Percentiles rank a stretch among this genome's conserved stretches.
Conservation (phyloP, 176 grass and related monocot species). For the Canna indica region DNA sequence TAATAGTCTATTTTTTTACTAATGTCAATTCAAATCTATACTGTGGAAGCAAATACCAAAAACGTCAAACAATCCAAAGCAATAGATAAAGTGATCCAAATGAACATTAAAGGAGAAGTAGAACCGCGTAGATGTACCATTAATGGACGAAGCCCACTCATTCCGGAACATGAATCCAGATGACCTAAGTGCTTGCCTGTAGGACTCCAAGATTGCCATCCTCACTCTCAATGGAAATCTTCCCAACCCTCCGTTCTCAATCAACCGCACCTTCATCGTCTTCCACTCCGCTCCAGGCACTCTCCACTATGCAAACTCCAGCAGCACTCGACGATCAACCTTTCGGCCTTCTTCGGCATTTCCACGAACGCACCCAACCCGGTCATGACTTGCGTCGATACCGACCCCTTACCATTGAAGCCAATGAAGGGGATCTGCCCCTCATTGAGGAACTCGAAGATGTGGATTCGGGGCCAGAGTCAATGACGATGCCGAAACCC, state of each 20-base stretch:
- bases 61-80: too few relatives aligned
- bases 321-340: background rate
- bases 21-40: too few relatives aligned
- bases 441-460: slow-evolving; percentile 1
- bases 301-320: slow-evolving; percentile 7
- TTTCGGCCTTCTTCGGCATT: background rate
- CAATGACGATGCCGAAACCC: slow-evolving; percentile 10
- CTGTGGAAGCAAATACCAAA: too few relatives aligned
- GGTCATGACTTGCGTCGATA: background rate
- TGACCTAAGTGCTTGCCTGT: background rate
- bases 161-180: slow-evolving; percentile 10
- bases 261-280: slow-evolving; percentile 2
- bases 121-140: background rate
- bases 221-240: background rate
- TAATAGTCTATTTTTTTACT: too few relatives aligned
- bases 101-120: too few relatives aligned
- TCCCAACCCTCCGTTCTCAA: background rate
- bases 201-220: slow-evolving; percentile 9
- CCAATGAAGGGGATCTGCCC: background rate
- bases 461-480: slow-evolving; percentile 6
- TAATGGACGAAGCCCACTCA: slow-evolving; percentile 9
- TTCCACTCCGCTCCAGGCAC: background rate
- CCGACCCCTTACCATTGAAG: background rate
- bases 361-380: background rate
- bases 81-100: too few relatives aligned